phyloP scores from a whole-genome alignment of 2,329 filamentous ascomycete species.

The Bipolaris oryzae region DNA sequence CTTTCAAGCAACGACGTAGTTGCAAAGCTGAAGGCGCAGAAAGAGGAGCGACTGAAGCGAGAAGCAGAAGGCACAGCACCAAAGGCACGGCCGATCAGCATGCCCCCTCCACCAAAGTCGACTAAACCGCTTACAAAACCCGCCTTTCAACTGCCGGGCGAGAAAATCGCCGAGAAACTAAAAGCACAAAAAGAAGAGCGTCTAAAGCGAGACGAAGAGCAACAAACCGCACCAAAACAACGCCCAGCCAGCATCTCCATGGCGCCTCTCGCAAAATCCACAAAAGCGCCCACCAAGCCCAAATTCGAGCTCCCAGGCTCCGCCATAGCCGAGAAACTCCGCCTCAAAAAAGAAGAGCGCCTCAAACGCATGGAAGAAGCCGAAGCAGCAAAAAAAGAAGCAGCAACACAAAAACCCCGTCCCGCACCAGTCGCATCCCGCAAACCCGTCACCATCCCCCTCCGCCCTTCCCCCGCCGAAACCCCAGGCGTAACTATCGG shows the following conservation, averaged over 20 bases:
- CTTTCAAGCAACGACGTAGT: conserved; percentile 61
- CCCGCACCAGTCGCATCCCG: conserved; percentile 45
- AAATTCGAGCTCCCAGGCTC: conserved; percentile 62
- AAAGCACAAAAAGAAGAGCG: conserved; percentile 44
- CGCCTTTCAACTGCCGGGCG: conserved; percentile 60
- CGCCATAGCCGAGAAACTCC: conserved; percentile 51
- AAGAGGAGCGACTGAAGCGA: conserved; percentile 55
- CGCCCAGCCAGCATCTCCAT: conserved; percentile 33
- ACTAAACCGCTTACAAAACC: conserved; percentile 58
- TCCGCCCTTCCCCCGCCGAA: conserved; percentile 45
- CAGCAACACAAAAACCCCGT: conserved; percentile 40
- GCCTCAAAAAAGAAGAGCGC: conserved; percentile 43
- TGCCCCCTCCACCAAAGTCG: conserved; percentile 57
- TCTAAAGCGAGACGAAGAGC: conserved; percentile 35
- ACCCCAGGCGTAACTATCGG: conserved; percentile 32
- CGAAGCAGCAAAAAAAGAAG: conserved; percentile 47
- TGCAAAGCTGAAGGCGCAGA: conserved; percentile 59
- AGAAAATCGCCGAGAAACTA: conserved; percentile 53
- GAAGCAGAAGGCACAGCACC: conserved; percentile 47
- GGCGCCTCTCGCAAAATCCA: conserved; percentile 52
- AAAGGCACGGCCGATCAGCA: conserved; percentile 52
- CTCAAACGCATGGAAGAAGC: conserved; percentile 42
- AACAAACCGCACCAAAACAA: conserved; percentile 4
- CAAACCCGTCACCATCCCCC: conserved; percentile 55
- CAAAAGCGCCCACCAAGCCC: conserved; percentile 57